phyloP scores from a whole-genome alignment of 441 rosid genomes.

The Adansonia gregorii region DNA sequence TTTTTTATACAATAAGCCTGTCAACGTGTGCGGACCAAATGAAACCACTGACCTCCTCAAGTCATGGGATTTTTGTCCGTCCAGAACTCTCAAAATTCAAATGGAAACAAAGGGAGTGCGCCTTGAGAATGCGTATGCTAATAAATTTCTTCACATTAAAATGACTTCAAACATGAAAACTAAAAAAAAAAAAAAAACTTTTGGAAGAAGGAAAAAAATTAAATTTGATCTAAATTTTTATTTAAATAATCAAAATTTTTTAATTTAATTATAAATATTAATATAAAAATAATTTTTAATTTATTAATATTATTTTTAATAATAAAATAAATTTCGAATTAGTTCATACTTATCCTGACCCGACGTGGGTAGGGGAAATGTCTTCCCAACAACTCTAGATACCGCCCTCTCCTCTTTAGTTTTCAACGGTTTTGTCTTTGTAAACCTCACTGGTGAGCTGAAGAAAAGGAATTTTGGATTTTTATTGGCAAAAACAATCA shows the following conservation, averaged over 20 bases:
- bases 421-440: constrained; percentile 22
- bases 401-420: not conserved
- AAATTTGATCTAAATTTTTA: too few relatives aligned
- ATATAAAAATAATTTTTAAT: too few relatives aligned
- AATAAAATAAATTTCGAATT: too few relatives aligned
- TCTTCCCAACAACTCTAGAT: not conserved
- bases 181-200: too few relatives aligned
- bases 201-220: too few relatives aligned
- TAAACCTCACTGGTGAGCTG: not conserved
- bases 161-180: not conserved
- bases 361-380: too few relatives aligned
- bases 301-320: too few relatives aligned
- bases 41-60: not conserved
- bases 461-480: not conserved
- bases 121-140: not conserved
- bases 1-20: not conserved
- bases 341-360: too few relatives aligned
- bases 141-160: not conserved
- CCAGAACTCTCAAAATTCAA: too few relatives aligned
- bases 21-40: not conserved
- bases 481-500: not conserved
- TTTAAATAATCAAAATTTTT: too few relatives aligned
- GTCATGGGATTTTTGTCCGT: constrained; percentile 12
- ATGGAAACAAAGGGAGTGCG: not conserved
- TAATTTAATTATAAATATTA: too few relatives aligned